phyloP scores from a whole-genome alignment of 768 basidiomycete species.

The Panaeolus cyanescens region DNA sequence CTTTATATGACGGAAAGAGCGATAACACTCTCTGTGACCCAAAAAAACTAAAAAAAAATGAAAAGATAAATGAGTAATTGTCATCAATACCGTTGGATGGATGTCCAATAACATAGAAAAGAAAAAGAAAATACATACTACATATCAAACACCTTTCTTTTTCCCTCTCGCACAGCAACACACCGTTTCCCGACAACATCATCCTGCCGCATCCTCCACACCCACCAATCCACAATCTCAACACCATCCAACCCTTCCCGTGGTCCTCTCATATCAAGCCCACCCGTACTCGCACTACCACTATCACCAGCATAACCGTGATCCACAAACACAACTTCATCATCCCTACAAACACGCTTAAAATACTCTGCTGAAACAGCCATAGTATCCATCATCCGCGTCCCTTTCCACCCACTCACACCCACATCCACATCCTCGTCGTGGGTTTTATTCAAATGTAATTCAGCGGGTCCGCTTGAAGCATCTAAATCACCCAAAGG shows the following conservation, averaged over 20 bases:
- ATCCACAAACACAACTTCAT: background rate
- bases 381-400: background rate
- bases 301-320: too few species aligned
- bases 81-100: too few species aligned
- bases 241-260: slow-evolving; percentile 36
- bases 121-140: slow-evolving; percentile 35
- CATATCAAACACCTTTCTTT: slow-evolving; percentile 49
- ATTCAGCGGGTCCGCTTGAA: too few species aligned
- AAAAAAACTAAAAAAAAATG: slow-evolving; percentile 39
- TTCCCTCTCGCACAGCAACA: slow-evolving; percentile 40
- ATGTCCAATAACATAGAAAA: background rate
- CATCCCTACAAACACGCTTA: slow-evolving; percentile 38
- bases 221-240: slow-evolving; percentile 54
- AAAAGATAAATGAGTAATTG: too few species aligned
- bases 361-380: slow-evolving; percentile 53
- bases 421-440: slow-evolving; percentile 4
- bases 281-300: too few species aligned
- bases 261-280: background rate
- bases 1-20: slow-evolving; percentile 41
- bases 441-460: too few species aligned
- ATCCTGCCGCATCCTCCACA: slow-evolving; percentile 32
- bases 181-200: slow-evolving; percentile 23
- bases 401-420: too few species aligned
- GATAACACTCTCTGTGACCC: slow-evolving; percentile 39
- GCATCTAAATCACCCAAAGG: too few species aligned